Evolutionary conservation across 208 protist species (phyloP), one percentile per base, ranked within the genome.

Genomic region (Crithidia fasciculata): DNA sequence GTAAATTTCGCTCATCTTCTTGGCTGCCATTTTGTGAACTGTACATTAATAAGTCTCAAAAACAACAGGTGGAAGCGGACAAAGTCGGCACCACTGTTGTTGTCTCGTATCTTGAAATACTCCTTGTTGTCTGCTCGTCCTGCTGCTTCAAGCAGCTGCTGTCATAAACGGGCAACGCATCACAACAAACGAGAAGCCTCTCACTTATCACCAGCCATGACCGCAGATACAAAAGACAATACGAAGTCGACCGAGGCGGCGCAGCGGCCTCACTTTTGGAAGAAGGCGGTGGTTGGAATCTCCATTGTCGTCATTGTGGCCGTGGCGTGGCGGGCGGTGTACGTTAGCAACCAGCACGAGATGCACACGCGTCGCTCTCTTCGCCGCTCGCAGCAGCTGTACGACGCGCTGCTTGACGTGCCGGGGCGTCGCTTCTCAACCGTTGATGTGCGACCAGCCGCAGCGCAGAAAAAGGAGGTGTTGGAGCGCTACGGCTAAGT

Each of bases 311-410:
- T 83, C 4, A 43, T 78, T 7, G 49, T 85, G 47, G 83, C 56
- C 13, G 64, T 80, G 8, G 75, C 69, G 1, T 95, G 90, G 88
- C 54, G 84, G 4, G 53, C 74, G 7, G 74, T 91, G 41, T 95
- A 93, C 70, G 69, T 75, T 28, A 77, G 78, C 13, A 95, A 95
- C 74, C 85, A 92, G 19, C 59, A 68, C 0, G 86, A 92, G 49
- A 74, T 92, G 41, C 15, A 77, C 15, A 0, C 80, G 13, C 82
- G 80, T 0, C 76, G 81, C 10, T 70, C 76, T 0, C 16, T 70
- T n/a, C 70, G 82, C 12, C 62, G 74, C 43, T 73, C 90, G 3
- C 76, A 81, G 40, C 62, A 56, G 56, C 61, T 91, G 4, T n/a
- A 74, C 9, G 72, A 74, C 8, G 69, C 84, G 0, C 64, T 95